Conservation (phyloP, 2,329 filamentous ascomycete genomes). For the Aureobasidium pullulans region DNA sequence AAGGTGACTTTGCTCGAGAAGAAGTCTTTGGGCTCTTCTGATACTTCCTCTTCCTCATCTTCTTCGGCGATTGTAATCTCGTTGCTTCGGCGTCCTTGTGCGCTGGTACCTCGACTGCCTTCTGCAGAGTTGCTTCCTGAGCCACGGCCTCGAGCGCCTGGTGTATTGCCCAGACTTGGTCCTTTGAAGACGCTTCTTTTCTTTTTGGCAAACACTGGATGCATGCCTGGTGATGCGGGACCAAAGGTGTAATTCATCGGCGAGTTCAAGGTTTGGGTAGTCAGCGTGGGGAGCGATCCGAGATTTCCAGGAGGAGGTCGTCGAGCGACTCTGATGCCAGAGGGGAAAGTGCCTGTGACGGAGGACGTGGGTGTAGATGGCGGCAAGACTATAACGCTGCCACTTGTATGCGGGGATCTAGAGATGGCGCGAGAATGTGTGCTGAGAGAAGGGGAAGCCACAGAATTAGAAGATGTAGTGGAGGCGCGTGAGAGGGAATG, state of each 20-base stretch:
- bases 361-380: conserved; percentile 47
- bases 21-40: neutral
- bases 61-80: conserved; percentile 44
- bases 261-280: neutral
- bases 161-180: conserved; percentile 53
- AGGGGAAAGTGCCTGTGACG: conserved; percentile 41
- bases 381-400: conserved; percentile 26
- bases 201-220: conserved; percentile 63
- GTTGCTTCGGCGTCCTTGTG: conserved; percentile 59
- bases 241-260: conserved; percentile 33
- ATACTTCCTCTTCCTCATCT: conserved; percentile 10
- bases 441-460: conserved; percentile 33
- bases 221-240: conserved; percentile 54
- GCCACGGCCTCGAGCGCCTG: conserved; percentile 32
- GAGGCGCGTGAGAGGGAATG: conserved; percentile 91
- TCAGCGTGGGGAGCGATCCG: conserved; percentile 21
- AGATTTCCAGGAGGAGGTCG: conserved; percentile 26
- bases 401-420: conserved; percentile 1
- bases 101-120: conserved; percentile 44
- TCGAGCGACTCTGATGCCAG: conserved; percentile 17
- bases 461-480: conserved; percentile 68
- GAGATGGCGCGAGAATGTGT: conserved; percentile 12
- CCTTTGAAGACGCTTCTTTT: conserved; percentile 80
- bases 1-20: neutral
- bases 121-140: conserved; percentile 16